Conservation (phyloP, 176 grass and related monocot species). For the bread wheat (Triticum aestivum) region IWGSC_CS_RefSeq_v2.1 NC_057808.1:69504409-69504908, state of each 20-base stretch:
- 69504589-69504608: neutral
- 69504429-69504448: neutral
- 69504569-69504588: neutral
- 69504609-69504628: neutral
- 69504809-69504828: conserved; percentile 44
- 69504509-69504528: neutral
- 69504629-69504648: neutral
- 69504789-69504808: conserved; percentile 61
- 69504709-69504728: neutral
- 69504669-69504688: neutral
- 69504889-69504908: conserved; percentile 82
- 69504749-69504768: conserved; percentile 74
- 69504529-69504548: too few relatives aligned
- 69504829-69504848: conserved; percentile 49
- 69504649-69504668: conserved; percentile 15
- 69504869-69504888: conserved; percentile 82
- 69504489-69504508: neutral
- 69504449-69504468: neutral
- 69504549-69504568: neutral
- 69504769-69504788: conserved; percentile 74
- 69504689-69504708: neutral
- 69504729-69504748: conserved; percentile 17
- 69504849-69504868: conserved; percentile 73
- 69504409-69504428: conserved; percentile 4
- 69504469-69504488: neutral